phyloP scores from a whole-genome alignment of 1,139 yeast species.

The Entelexis sorbosivorans region DNA sequence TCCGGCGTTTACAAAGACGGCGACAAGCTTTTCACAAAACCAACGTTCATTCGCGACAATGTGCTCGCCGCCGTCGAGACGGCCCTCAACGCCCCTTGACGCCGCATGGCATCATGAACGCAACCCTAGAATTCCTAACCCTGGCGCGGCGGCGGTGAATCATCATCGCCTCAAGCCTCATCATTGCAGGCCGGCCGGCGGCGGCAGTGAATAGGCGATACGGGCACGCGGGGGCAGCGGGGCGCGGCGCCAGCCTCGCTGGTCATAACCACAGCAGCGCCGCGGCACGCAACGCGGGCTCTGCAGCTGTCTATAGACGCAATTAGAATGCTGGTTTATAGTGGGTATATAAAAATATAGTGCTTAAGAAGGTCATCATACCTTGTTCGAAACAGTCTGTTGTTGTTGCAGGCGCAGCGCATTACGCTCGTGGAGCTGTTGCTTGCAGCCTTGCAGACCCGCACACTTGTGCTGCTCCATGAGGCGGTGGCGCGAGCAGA shows the following conservation, averaged over 20 bases:
- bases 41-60: conserved; percentile 30
- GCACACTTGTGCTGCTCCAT: conserved; percentile 75
- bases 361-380: conserved; percentile 23
- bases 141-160: neutral
- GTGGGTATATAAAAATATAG: neutral
- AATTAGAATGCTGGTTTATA: conserved; percentile 2
- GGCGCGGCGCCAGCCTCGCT: neutral
- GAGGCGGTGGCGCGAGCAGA: conserved; percentile 77
- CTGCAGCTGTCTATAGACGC: neutral
- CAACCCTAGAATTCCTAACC: neutral
- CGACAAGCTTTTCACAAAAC: conserved; percentile 38
- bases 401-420: conserved; percentile 36
- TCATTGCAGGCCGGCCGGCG: too few relatives aligned
- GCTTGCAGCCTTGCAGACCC: conserved; percentile 72
- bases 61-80: conserved; percentile 33
- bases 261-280: too few relatives aligned
- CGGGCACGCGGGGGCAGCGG: neutral
- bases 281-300: neutral
- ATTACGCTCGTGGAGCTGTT: conserved; percentile 55
- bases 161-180: too few relatives aligned
- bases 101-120: too few relatives aligned
- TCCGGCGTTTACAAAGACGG: conserved; percentile 80
- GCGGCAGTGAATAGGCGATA: neutral
- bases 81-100: conserved; percentile 24
- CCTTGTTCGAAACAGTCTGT: conserved; percentile 38